A percentile compares a stretch with the other conserved stretches of the same genome.
Evolutionary conservation across 768 basidiomycete species (phyloP).

Genomic region (Dioszegia crocea): DNA sequence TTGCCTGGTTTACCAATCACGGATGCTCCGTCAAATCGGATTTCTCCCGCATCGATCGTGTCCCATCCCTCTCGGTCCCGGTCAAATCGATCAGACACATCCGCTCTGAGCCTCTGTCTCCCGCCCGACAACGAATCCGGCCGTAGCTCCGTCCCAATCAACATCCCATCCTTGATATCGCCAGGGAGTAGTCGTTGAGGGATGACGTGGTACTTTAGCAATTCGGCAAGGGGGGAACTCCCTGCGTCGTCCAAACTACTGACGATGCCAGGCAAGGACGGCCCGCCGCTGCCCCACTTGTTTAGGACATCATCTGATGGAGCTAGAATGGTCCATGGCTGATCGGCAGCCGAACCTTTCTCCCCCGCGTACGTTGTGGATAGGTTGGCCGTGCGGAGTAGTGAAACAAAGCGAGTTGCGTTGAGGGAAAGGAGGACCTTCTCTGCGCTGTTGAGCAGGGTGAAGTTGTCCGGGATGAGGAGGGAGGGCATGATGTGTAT

Average conservation of each 20-base stretch:
- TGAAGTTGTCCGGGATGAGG: constrained; percentile 68
- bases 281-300: constrained; percentile 22
- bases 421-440: constrained; percentile 90
- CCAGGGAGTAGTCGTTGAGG: constrained; percentile 69
- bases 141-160: constrained; percentile 71
- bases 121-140: constrained; percentile 49
- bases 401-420: constrained; percentile 81
- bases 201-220: constrained; percentile 85
- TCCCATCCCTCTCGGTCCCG: constrained; percentile 13
- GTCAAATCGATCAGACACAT: constrained; percentile 35
- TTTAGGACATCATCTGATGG: constrained; percentile 77
- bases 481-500: constrained; percentile 81
- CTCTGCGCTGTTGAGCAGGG: constrained; percentile 76
- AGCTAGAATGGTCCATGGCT: constrained; percentile 80
- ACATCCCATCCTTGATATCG: constrained; percentile 67
- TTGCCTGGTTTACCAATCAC: constrained; percentile 72
- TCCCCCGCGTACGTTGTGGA: constrained; percentile 49
- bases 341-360: constrained; percentile 33
- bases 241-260: background rate
- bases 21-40: constrained; percentile 78
- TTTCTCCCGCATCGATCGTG: constrained; percentile 52
- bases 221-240: constrained; percentile 56
- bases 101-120: constrained; percentile 51
- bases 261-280: background rate
- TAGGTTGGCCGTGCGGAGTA: constrained; percentile 79